These are phyloP conservation scores for Fusarium multiceps DNA, from an alignment of 2,329 filamentous ascomycete genomes.

Conservation along the genomic window DNA sequence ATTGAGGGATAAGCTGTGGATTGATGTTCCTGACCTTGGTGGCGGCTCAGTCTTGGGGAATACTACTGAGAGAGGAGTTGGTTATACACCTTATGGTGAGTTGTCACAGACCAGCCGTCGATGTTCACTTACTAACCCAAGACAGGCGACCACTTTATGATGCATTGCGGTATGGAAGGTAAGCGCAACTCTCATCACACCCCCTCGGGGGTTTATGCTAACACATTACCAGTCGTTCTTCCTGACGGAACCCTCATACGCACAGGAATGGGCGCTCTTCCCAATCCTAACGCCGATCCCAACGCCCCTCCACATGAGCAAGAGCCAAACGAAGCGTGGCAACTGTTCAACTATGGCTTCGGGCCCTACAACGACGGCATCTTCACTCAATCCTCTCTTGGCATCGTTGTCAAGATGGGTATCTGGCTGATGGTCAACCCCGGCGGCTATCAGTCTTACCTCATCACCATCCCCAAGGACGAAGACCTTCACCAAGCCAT, in stretches of 20 bases:
- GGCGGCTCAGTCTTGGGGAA: constrained; percentile 35
- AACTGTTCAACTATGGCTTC: constrained; percentile 35
- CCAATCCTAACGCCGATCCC: constrained; percentile 27
- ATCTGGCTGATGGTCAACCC: constrained; percentile 37
- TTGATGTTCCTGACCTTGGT: constrained; percentile 35
- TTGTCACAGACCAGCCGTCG: fast-evolving
- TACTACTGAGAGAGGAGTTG: constrained; percentile 32
- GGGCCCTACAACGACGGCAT: constrained; percentile 34
- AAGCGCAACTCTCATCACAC: not conserved
- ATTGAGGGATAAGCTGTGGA: constrained; percentile 29
- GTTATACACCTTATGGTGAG: constrained; percentile 35
- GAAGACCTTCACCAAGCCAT: constrained; percentile 38
- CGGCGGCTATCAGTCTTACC: constrained; percentile 29
- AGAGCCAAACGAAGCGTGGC: constrained; percentile 32
- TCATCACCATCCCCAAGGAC: constrained; percentile 37
- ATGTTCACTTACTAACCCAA: fast-evolving
- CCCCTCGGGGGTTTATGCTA: fast-evolving
- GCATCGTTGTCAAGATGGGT: constrained; percentile 38
- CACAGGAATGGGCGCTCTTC: constrained; percentile 36
- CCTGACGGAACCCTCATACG: constrained; percentile 28
- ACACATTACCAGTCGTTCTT: constrained; percentile 1
- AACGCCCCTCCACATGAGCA: constrained; percentile 28
- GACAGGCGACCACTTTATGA: constrained; percentile 33
- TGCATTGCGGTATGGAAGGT: constrained; percentile 38
- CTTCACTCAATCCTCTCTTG: constrained; percentile 30